Evolutionary conservation across 75 land plant genomes (phyloP), one percentile per base, ranked within the genome.

Genomic region (Sequoia sempervirens): DNA sequence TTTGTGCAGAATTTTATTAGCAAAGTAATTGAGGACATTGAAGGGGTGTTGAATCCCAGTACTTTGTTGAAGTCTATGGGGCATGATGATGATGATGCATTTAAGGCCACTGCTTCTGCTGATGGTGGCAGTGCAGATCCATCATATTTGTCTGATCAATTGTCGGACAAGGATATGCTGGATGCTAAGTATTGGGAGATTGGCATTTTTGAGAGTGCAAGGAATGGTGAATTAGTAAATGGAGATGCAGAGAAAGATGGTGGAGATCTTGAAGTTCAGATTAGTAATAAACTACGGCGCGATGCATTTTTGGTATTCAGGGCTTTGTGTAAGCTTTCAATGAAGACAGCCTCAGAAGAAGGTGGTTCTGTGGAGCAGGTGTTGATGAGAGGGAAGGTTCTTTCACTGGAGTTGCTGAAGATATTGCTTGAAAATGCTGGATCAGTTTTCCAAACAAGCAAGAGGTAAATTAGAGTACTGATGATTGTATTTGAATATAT

Each of bases 281-380:
- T 53, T 38, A 80, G 40, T 6, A 92, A 90, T 81, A 90, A 88
- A 86, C 83, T 90, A 40, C 87, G 92, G 83, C 90, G 91, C 50
- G 95, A 93, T 86, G 95, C 93, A 18, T 87, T 93, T 52, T 75
- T 85, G 20, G 61, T 92, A 45, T 93, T 93, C 78, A 90, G 87
- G 90, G 91, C 91, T 84, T 73, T 95, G 74, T 95, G 96, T 86
- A 93, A 92, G 68, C 85, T 95, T 37, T 95, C 96, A 6, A 92
- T 93, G 95, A 93, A 93, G 84, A 91, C 89, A 79, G 80, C 92
- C 0, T 74, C 93, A 9, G 92, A 87, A 83, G 96, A 94, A 47
- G 87, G 91, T 41, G 40, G 86, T 47, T 82, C 94, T 1, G 91
- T 90, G 74, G 96, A 95, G 82, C 88, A 84, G 38, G 86, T 93